Conservation (phyloP, 305 asterid species). For the Fraxinus nigra region DNA sequence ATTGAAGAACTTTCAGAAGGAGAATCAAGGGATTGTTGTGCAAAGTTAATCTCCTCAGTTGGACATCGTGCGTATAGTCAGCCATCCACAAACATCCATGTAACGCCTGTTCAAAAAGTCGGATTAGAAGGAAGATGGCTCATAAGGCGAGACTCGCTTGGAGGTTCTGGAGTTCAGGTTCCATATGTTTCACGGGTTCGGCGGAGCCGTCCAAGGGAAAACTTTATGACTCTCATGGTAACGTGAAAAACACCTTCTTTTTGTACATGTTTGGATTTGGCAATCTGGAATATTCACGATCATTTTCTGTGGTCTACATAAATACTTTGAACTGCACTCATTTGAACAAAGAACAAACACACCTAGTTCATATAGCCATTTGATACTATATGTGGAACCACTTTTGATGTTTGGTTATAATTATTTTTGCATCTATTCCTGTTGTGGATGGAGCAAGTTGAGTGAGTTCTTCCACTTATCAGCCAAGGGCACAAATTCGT, state of each 20-base stretch:
- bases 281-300: neutral
- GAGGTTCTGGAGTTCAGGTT: constrained; percentile 83
- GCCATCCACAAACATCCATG: constrained; percentile 37
- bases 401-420: neutral
- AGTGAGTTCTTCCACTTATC: neutral
- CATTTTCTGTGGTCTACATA: constrained; percentile 17
- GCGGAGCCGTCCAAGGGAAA: constrained; percentile 90
- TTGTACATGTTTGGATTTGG: neutral
- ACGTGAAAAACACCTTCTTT: constrained; percentile 24
- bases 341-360: neutral
- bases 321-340: constrained; percentile 1
- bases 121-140: constrained; percentile 51
- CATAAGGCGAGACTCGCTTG: constrained; percentile 74
- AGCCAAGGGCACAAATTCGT: neutral
- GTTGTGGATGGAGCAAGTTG: constrained; percentile 8
- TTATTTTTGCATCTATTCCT: neutral
- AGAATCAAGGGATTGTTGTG: constrained; percentile 63
- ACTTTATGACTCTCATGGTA: constrained; percentile 75
- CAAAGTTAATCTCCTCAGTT: constrained; percentile 37
- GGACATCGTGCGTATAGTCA: constrained; percentile 32
- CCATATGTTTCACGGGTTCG: constrained; percentile 85
- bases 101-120: constrained; percentile 40
- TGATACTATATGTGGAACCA: neutral
- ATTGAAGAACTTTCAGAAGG: constrained; percentile 88
- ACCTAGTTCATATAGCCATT: constrained; percentile 6